These are phyloP conservation scores for Zoysia japonica DNA, from an alignment of 176 grass and related monocot species.

Conservation along the genomic window DNA sequence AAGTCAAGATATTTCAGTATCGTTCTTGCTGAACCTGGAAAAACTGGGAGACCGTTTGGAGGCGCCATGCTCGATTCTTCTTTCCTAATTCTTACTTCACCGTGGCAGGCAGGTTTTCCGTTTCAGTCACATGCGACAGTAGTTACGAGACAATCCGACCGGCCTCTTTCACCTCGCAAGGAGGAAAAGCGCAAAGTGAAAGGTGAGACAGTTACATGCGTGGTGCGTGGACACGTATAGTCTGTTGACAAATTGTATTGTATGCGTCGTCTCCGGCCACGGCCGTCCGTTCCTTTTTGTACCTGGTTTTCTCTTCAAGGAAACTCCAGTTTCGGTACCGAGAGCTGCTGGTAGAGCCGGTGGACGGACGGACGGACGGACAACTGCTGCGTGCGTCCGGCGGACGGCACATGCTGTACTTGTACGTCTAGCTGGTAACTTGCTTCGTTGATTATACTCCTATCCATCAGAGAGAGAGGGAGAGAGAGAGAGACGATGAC, in stretches of 20 bases:
- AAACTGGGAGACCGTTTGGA: not conserved
- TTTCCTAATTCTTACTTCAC: conserved; percentile 26
- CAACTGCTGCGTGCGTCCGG: conserved; percentile 21
- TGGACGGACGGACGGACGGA: not conserved
- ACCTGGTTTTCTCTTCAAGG: conserved; percentile 46
- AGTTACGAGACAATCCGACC: conserved; percentile 7
- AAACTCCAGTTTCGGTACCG: conserved; percentile 26
- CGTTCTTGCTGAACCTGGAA: too few relatives aligned
- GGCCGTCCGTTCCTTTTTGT: too few relatives aligned
- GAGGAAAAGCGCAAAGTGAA: too few relatives aligned
- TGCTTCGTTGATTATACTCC: conserved; percentile 6
- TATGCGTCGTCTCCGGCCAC: too few relatives aligned
- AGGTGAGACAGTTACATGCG: too few relatives aligned
- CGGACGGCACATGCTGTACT: not conserved
- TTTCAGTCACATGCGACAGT: conserved; percentile 28
- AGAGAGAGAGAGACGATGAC: too few relatives aligned
- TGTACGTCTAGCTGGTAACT: not conserved
- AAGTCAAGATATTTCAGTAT: conserved; percentile 34
- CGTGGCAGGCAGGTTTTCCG: conserved; percentile 38
- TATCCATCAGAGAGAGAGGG: too few relatives aligned
- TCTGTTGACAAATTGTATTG: too few relatives aligned
- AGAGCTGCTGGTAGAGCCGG: not conserved
- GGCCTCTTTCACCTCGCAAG: conserved; percentile 23
- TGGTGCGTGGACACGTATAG: too few relatives aligned
- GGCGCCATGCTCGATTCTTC: not conserved